A percentile compares a stretch with the other conserved stretches of the same genome.
phyloP scores from a whole-genome alignment of 768 basidiomycete species.

The Boletus rufocinnamomeus region DNA sequence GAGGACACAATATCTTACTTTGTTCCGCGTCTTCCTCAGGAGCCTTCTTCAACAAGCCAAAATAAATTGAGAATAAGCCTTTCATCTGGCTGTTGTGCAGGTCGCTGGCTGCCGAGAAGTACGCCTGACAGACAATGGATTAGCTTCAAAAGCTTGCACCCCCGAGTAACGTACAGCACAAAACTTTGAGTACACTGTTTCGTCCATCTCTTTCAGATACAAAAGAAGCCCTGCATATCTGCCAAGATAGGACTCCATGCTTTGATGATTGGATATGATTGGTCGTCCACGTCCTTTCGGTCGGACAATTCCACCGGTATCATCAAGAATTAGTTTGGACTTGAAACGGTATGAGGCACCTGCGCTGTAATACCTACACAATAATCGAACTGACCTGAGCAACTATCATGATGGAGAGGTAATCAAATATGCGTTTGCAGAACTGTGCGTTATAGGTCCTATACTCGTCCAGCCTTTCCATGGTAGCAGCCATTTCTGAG shows the following conservation, averaged over 20 bases:
- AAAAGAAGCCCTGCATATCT: slow-evolving; percentile 88
- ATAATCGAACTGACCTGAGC: slow-evolving; percentile 64
- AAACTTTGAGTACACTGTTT: slow-evolving; percentile 79
- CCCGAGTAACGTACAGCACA: slow-evolving; percentile 70
- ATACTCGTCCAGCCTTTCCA: slow-evolving; percentile 91
- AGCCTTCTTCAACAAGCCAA: slow-evolving; percentile 61
- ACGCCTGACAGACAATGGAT: slow-evolving; percentile 57
- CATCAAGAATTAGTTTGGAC: slow-evolving; percentile 69
- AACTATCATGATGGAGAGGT: slow-evolving; percentile 87
- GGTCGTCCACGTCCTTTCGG: slow-evolving; percentile 46
- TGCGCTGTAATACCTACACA: background rate
- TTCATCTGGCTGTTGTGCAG: slow-evolving; percentile 83
- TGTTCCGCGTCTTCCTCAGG: slow-evolving; percentile 75
- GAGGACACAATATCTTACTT: slow-evolving; percentile 42
- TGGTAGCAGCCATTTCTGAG: slow-evolving; percentile 94
- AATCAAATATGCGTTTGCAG: slow-evolving; percentile 89
- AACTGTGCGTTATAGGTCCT: slow-evolving; percentile 88
- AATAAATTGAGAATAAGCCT: slow-evolving; percentile 60
- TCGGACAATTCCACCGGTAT: slow-evolving; percentile 57
- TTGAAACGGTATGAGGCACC: slow-evolving; percentile 32
- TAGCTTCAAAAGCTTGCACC: background rate
- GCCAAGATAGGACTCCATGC: slow-evolving; percentile 81
- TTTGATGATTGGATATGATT: slow-evolving; percentile 59
- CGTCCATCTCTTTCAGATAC: slow-evolving; percentile 97
- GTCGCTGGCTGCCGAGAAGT: slow-evolving; percentile 84